These are phyloP conservation scores for Withania somnifera DNA, from an alignment of 305 asterid genomes.

Conservation along the genomic window DNA sequence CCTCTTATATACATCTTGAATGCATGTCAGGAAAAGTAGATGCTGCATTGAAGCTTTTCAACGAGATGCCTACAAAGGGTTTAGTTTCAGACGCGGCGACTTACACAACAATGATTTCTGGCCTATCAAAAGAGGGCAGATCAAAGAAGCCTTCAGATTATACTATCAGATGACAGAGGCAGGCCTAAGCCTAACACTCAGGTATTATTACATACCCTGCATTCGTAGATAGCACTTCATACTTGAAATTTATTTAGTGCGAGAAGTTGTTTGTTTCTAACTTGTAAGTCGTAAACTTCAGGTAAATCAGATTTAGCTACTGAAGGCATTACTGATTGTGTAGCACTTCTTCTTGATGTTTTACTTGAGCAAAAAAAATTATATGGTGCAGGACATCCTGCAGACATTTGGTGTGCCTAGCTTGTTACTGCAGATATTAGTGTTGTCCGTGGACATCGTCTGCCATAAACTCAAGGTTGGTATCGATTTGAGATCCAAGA, in stretches of 20 bases:
- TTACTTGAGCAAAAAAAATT: neutral
- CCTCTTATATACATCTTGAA: constrained; percentile 44
- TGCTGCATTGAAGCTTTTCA: constrained; percentile 50
- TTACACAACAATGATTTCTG: constrained; percentile 49
- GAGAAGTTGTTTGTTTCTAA: neutral
- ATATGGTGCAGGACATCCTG: neutral
- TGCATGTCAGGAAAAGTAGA: constrained; percentile 52
- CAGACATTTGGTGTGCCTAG: neutral
- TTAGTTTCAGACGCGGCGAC: constrained; percentile 35
- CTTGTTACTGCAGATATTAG: neutral
- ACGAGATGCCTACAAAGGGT: constrained; percentile 39
- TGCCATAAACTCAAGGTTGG: neutral
- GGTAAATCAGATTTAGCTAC: neutral
- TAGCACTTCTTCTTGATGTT: neutral
- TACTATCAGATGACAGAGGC: constrained; percentile 67
- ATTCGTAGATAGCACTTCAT: constrained; percentile 28
- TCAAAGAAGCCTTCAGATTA: constrained; percentile 69
- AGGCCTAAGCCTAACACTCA: constrained; percentile 54
- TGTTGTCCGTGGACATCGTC: neutral
- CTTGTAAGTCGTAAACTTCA: neutral
- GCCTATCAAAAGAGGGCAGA: constrained; percentile 57
- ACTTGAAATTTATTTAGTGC: neutral
- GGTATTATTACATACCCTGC: constrained; percentile 21
- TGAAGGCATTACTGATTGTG: neutral
- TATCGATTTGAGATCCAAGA: neutral